Evolutionary conservation across 73 alveolate genomes (phyloP), one percentile per base, ranked within the genome.

Genomic region (Paramecium caudatum): DNA sequence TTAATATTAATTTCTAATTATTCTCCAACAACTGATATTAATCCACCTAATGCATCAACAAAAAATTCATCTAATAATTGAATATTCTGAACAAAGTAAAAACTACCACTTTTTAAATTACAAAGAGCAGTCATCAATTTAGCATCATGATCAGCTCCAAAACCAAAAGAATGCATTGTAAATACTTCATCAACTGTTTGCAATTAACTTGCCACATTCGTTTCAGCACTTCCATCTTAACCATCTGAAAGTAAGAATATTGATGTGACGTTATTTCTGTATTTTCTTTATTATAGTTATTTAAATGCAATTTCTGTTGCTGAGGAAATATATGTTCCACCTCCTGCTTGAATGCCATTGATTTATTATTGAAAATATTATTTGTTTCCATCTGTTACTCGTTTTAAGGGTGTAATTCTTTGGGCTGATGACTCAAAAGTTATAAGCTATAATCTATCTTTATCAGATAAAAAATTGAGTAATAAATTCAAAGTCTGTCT

Each of bases 161-260:
- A 94, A 2, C 98, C 98, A 91, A 94, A 94, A 15, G 98, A 74
- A 91, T 94, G 98, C 9, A 94, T 78, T 78, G 98, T 92, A 69
- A 92, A 94, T 3, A 86, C 86, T 69, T 91, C 91, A 16, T 94
- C 82, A 3, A 32, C 23, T 21, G 91, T 82, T 61, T 82, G 61
- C 30, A 92, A 41, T 30, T 82, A 39, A 0, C 62, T 45, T 34
- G 50, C 65, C 46, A 84, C 37, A 19, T 5, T 27, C 15, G 33
- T 19, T 34, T 16, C 61, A 34, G 92, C 47, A 4, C 0, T 10
- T 0, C 91, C 90, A 82, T 94, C 98, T 62, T 85, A 37, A 30
- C 98, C 98, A 82, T 95, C 98, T 34, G 98, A 94, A 34, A 95
- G 90, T 30, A 95, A 85, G 82, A 95, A 90, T 9, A 94, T 91